A percentile compares a stretch with the other conserved stretches of the same genome.
Conservation (phyloP, 2,329 filamentous ascomycete genomes). For the Xylariales sp. region DNA sequence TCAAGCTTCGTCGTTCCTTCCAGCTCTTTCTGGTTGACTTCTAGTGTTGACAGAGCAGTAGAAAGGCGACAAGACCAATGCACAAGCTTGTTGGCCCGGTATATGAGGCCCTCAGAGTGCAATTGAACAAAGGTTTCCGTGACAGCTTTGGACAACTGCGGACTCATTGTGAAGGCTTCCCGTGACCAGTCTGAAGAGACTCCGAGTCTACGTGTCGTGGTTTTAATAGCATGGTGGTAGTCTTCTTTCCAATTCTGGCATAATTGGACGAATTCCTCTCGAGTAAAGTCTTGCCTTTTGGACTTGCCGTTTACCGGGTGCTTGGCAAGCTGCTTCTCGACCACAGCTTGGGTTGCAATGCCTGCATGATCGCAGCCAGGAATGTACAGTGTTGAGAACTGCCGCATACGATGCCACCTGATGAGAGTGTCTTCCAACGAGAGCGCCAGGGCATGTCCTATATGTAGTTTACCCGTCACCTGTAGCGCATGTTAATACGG, state of each 20-base stretch:
- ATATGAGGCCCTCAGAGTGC: conserved; percentile 91
- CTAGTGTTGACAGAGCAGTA: conserved; percentile 85
- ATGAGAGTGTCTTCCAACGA: conserved; percentile 85
- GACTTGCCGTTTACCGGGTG: conserved; percentile 78
- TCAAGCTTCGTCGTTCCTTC: conserved; percentile 79
- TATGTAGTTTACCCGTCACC: conserved; percentile 91
- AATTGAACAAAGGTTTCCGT: conserved; percentile 85
- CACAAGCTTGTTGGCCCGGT: conserved; percentile 86
- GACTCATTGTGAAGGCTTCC: conserved; percentile 95
- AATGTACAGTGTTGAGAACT: conserved; percentile 81
- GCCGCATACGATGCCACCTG: conserved; percentile 85
- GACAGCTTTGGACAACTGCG: conserved; percentile 76
- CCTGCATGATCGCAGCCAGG: conserved; percentile 95
- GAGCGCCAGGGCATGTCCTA: conserved; percentile 85
- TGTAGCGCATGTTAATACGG: no score
- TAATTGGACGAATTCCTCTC: conserved; percentile 71
- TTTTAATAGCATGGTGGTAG: conserved; percentile 88
- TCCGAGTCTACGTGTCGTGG: conserved; percentile 76
- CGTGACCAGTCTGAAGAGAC: conserved; percentile 90
- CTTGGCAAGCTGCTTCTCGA: conserved; percentile 95
- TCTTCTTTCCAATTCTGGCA: conserved; percentile 96
- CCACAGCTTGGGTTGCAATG: conserved; percentile 92
- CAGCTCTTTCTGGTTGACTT: conserved; percentile 89
- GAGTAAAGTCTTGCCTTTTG: conserved; percentile 85
- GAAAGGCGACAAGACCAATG: conserved; percentile 93